phyloP scores from a whole-genome alignment of 2,329 filamentous ascomycete genomes.

The Sclerotinia spermophila region DNA sequence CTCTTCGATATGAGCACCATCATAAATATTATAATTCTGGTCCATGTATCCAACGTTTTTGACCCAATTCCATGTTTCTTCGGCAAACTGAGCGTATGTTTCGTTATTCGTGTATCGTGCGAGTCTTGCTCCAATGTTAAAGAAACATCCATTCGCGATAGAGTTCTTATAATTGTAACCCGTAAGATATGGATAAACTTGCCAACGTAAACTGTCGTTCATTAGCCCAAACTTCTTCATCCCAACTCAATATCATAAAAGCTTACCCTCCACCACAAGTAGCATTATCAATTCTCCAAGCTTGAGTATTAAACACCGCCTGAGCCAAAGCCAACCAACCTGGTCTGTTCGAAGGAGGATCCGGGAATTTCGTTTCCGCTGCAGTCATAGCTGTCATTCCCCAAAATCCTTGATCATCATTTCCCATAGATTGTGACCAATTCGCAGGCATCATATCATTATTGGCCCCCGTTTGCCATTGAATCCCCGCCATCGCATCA shows the following conservation, averaged over 20 bases:
- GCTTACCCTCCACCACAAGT: conserved; percentile 61
- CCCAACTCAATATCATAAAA: background rate
- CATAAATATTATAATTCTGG: conserved; percentile 51
- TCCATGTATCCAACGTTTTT: conserved; percentile 55
- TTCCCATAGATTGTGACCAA: conserved; percentile 38
- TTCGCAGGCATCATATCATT: conserved; percentile 56
- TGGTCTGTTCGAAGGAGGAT: conserved; percentile 58
- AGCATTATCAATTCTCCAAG: conserved; percentile 62
- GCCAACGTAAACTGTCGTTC: conserved; percentile 63
- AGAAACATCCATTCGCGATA: conserved; percentile 65
- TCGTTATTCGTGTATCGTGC: conserved; percentile 74
- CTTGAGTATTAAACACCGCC: conserved; percentile 77
- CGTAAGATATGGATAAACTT: conserved; percentile 65
- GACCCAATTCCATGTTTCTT: conserved; percentile 66
- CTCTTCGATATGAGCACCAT: conserved; percentile 47
- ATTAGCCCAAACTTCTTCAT: conserved; percentile 17
- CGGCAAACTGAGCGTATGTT: conserved; percentile 75
- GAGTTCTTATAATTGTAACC: conserved; percentile 61
- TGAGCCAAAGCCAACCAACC: conserved; percentile 77
- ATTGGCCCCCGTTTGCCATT: conserved; percentile 55
- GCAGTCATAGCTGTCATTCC: conserved; percentile 77
- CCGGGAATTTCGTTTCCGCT: conserved; percentile 70
- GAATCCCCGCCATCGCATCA: conserved; percentile 50
- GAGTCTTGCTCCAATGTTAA: conserved; percentile 65
- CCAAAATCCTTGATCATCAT: conserved; percentile 62